Evolutionary conservation across 495 filamentous ascomycete species (phyloP), one percentile per base, ranked within the genome.

Genomic region (Amorphotheca resinae): DNA sequence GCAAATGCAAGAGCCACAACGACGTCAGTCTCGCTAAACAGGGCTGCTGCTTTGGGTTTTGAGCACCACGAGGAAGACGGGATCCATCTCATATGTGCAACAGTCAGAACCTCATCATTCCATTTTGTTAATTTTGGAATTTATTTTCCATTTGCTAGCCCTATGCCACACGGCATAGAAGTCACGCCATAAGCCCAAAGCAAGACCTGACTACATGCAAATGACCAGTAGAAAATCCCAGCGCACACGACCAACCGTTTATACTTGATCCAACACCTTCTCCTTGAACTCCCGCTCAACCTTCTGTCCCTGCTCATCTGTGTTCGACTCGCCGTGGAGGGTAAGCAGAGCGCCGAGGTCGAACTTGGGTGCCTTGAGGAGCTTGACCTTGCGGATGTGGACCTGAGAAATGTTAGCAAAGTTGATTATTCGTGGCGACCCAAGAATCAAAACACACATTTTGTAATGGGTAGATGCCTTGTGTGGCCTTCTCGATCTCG

Each of bases 221-320:
- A 51, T 51, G 48, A 50, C 55, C 45, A 56, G 59, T 62, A 54
- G 59, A 57, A 69, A 65, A 70, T 60, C 66, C 68, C 66, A 34
- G 59, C 63, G 57, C 56, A 32, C 56, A 59, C 48, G 50, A 46
- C 42, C 35, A 53, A 56, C 60, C 59, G 63, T 69, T 84, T 82
- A 98, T 69, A 98, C 89, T 54, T 68, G 76, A 65, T 95, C 86
- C 57, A 95, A 76, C 61, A 94, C 84, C 57, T 69, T 74, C 76
- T 98, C 91, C 80, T 93, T 93, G 82, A 96, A 98, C 71, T 98
- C 91, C 53, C 86, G 76, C 78, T 95, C 89, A 51, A 95, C 85
- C 83, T 95, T 96, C 68, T 95, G 87, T 54, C 91, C 91, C 64
- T 83, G 75, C 67, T 98, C 91, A 64, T 98, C 93, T 54, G 85